A percentile compares a stretch with the other conserved stretches of the same genome.
Evolutionary conservation across 2,329 filamentous ascomycete genomes (phyloP).

Genomic region (Bretziella fagacearum): DNA sequence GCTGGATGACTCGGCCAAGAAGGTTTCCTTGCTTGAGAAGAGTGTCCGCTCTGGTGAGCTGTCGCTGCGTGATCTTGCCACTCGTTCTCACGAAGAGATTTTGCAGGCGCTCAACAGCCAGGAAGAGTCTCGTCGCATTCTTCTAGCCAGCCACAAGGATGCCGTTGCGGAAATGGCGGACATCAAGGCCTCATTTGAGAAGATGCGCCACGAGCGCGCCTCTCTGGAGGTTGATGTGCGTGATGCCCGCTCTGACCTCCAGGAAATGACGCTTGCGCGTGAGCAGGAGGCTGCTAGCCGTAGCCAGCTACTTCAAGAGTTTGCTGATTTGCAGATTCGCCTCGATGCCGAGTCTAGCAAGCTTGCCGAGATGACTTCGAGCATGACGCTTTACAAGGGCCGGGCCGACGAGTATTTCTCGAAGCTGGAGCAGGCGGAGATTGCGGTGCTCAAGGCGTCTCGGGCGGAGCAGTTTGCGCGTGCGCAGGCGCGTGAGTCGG

Average conservation of each 20-base stretch:
- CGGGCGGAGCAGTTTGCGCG: constrained; percentile 90
- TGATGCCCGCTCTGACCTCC: constrained; percentile 65
- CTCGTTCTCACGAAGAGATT: constrained; percentile 85
- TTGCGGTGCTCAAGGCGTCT: constrained; percentile 79
- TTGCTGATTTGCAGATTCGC: constrained; percentile 81
- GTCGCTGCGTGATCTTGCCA: constrained; percentile 77
- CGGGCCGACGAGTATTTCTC: constrained; percentile 92
- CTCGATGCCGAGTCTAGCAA: constrained; percentile 80
- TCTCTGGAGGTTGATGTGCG: constrained; percentile 72
- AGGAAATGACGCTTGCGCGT: constrained; percentile 58
- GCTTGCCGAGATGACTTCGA: constrained; percentile 66
- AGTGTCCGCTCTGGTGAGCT: constrained; percentile 75
- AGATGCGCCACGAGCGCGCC: constrained; percentile 64
- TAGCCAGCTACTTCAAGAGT: constrained; percentile 77
- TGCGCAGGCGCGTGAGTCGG: constrained; percentile 72
- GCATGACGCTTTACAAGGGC: constrained; percentile 74
- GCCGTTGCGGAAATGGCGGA: constrained; percentile 72
- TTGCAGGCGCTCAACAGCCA: constrained; percentile 85
- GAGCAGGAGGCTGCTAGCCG: constrained; percentile 83
- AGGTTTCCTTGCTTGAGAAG: constrained; percentile 76
- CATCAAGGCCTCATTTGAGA: constrained; percentile 73
- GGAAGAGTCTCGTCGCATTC: constrained; percentile 66
- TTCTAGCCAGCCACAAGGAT: constrained; percentile 73
- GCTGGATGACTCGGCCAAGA: constrained; percentile 84
- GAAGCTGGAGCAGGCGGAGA: constrained; percentile 93